phyloP scores from a whole-genome alignment of 2,329 filamentous ascomycete species.

The Nectriaceae sp. region DNA sequence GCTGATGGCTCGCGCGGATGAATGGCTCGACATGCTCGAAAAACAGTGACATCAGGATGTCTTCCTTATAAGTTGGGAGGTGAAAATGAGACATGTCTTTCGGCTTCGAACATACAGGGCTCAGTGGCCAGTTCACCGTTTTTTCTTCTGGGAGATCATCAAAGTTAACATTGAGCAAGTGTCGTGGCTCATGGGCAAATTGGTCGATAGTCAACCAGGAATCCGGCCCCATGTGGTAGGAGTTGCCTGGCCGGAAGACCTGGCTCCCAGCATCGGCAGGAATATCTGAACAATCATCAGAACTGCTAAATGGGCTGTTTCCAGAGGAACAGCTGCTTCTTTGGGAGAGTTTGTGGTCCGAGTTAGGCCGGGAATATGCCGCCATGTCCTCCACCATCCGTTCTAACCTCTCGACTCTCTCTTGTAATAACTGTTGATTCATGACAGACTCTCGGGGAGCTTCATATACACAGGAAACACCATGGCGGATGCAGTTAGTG shows the following conservation, averaged over 20 bases:
- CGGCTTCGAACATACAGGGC: conserved; percentile 1
- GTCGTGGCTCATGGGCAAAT: conserved; percentile 7
- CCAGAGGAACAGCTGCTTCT: conserved; percentile 10
- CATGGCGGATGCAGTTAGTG: conserved; percentile 20
- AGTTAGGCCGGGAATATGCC: conserved; percentile 11
- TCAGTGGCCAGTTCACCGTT: conserved; percentile 8
- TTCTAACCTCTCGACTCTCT: conserved; percentile 18
- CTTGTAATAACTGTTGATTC: conserved; percentile 19
- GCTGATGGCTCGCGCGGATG: conserved; percentile 15
- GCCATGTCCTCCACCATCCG: conserved; percentile 19
- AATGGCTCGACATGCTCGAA: conserved; percentile 17
- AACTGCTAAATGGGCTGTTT: conserved; percentile 16
- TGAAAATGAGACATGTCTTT: conserved; percentile 13
- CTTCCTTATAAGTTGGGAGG: conserved; percentile 12
- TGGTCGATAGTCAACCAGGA: conserved; percentile 16
- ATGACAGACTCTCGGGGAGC: conserved; percentile 16
- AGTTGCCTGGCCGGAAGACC: conserved; percentile 8
- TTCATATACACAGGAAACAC: conserved; percentile 18
- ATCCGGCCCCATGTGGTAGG: conserved; percentile 13
- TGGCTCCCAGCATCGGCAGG: conserved; percentile 13
- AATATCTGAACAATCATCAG: conserved; percentile 12
- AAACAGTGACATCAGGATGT: conserved; percentile 11
- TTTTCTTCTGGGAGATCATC: conserved; percentile 1
- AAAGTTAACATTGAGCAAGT: conserved; percentile 10
- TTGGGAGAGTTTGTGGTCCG: conserved; percentile 1